These are phyloP conservation scores for Excoecaria agallocha DNA, from an alignment of 345 rosid genomes.

Conservation along the genomic window DNA sequence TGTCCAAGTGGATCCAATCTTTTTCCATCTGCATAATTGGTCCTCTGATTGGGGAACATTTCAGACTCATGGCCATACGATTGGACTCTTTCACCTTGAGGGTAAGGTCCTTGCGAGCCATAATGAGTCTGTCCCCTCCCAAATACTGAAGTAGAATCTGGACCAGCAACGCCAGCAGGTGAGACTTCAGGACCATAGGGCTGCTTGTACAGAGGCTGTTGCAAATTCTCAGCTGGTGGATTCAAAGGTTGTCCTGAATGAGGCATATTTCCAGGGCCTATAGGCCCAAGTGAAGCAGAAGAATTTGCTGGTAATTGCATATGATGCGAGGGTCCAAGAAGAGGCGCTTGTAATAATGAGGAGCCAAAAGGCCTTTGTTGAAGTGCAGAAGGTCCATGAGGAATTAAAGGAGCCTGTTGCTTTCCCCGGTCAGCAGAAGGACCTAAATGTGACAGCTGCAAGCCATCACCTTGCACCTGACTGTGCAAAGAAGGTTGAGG, in stretches of 20 bases:
- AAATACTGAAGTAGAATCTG: conserved; percentile 27
- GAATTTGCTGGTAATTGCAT: conserved; percentile 31
- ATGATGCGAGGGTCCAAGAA: conserved; percentile 37
- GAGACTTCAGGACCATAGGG: conserved; percentile 34
- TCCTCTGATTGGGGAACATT: conserved; percentile 29
- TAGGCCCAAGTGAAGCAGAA: conserved; percentile 37
- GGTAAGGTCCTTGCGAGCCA: conserved; percentile 36
- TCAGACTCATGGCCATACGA: conserved; percentile 33
- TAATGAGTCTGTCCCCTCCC: conserved; percentile 39
- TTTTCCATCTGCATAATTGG: conserved; percentile 35
- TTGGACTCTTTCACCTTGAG: conserved; percentile 30
- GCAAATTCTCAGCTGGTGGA: conserved; percentile 19
- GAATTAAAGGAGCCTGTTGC: conserved; percentile 23
- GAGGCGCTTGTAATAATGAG: conserved; percentile 38
- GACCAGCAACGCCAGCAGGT: conserved; percentile 30
- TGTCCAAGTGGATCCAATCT: conserved; percentile 32
- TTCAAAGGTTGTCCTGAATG: conserved; percentile 18
- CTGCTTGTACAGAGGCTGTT: conserved; percentile 22
- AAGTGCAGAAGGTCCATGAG: conserved; percentile 28
- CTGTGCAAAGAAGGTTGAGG: conserved; percentile 28
- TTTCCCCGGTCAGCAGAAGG: conserved; percentile 25
- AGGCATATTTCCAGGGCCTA: conserved; percentile 31
- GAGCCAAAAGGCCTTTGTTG: conserved; percentile 45
- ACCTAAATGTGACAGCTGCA: conserved; percentile 17
- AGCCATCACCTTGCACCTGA: conserved; percentile 30